Evolutionary conservation across 2,329 filamentous ascomycete genomes (phyloP).

Genomic region (Pseudogymnoascus sp.): DNA sequence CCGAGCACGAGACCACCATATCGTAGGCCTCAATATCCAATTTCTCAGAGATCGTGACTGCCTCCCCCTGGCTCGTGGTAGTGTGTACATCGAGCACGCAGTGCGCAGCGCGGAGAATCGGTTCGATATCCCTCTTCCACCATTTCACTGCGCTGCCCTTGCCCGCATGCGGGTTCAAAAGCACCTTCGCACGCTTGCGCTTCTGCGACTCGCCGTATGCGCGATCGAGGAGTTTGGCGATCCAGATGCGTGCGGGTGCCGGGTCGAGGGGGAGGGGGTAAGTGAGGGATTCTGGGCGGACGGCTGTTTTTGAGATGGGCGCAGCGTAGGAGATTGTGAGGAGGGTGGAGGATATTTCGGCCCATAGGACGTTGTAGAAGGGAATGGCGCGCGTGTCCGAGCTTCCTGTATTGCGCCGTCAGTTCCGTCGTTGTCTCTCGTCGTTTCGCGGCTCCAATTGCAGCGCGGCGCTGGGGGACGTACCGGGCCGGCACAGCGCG

Average conservation of each 20-base stretch:
- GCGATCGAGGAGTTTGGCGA: conserved; percentile 54
- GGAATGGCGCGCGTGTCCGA: conserved; percentile 50
- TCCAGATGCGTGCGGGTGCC: conserved; percentile 50
- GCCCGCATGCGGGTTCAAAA: conserved; percentile 87
- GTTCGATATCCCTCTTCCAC: conserved; percentile 69
- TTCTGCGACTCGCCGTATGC: conserved; percentile 65
- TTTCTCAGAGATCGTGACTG: conserved; percentile 64
- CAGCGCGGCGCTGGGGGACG: conserved; percentile 16
- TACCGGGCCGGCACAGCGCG: conserved; percentile 46
- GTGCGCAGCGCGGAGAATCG: conserved; percentile 73
- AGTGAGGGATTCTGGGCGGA: conserved; percentile 54
- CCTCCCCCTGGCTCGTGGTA: conserved; percentile 69
- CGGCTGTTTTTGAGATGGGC: conserved; percentile 48
- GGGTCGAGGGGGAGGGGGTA: conserved; percentile 44
- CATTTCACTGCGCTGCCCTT: conserved; percentile 67
- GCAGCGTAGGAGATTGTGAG: conserved; percentile 69
- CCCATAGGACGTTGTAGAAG: conserved; percentile 81
- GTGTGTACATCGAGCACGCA: conserved; percentile 68
- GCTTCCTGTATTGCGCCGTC: conserved; percentile 20
- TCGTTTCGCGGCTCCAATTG: conserved; percentile 13
- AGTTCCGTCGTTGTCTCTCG: conserved; percentile 14
- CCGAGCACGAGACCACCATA: conserved; percentile 80
- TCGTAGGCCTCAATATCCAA: conserved; percentile 77
- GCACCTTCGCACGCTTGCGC: conserved; percentile 72
- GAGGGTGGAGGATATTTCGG: conserved; percentile 52